Evolutionary conservation across 228 moss, liverwort and hornwort genomes (phyloP), one percentile per base, ranked within the genome.

Genomic region (Sphagnum magellanicum): DNA sequence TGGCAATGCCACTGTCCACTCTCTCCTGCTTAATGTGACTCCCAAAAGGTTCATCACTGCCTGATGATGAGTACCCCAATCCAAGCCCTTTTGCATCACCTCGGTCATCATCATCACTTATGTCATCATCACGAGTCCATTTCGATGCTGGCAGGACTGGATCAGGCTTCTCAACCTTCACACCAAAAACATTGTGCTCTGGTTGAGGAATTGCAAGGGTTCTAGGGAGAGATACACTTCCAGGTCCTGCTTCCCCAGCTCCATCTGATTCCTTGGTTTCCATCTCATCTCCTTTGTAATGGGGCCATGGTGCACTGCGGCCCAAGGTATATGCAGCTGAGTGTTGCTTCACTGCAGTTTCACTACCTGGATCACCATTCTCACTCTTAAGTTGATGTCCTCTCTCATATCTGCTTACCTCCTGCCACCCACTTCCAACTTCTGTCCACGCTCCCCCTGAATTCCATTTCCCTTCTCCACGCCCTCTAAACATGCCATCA

Each of bases 401-500:
- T 64, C 83, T 81, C 51, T 90, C 94, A 71, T 89, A 88, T 51
- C 97, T 82, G 73, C 69, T 89, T 61, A 98, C 89, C 75, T 98
- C 98, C 74, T 84, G 89, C 98, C 98, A 94, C 65, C 94, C 94
- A 73, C 85, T 84, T 55, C 92, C 98, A 53, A 94, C 83, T 73
- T 94, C 98, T 50, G 92, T 84, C 92, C 94, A 89, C 48, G 69
- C 83, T 52, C 87, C 84, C 67, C 76, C 79, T 68, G 82, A 74
- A 48, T 71, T 79, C 82, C 85, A 86, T 57, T 81, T 76, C 68
- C 88, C 84, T 52, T 98, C 98, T 51, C 75, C 81, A 79, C 81
- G 84, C 68, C 72, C 78, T 79, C 77, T 87, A 51, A 73, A 73
- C 58, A 72, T 71, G n/a, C 71, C 74, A 10, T 94, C 92, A 68